Base-by-base conservation (phyloP, 2,329 filamentous ascomycete genomes). In the Ophiostoma perfectum region DNA sequence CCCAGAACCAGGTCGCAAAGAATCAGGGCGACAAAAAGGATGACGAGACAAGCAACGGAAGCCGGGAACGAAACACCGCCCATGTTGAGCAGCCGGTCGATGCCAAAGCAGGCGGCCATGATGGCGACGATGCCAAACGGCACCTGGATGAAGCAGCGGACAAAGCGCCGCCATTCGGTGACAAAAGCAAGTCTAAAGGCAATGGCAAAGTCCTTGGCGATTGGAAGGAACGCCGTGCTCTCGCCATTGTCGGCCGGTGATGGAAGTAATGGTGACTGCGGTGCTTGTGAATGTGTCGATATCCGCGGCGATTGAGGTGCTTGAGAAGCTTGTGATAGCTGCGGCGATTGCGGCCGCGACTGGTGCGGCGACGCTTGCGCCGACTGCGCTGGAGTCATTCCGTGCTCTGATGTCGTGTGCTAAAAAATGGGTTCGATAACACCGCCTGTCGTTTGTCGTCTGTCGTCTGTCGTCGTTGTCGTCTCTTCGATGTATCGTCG, bases 41-140 rank as follows among this genome's bases (percentile, higher is more conserved):
- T 70, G 60, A 88, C 76, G 72, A 88, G 79, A 60, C 83, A 84
- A 4, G 85, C 84, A 3, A 88, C 85, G 2, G 84, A 87, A 2
- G 86, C 82, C 0, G 85, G 85, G 70, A 88, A 88, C 0, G 83
- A 79, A 7, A 87, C 80, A 36, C 78, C 78, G 67, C 81, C 80
- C 7, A 83, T 74, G 12, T 77, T 76, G 69, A 83, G 78, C 38
- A 82, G 72, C n/a, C 76, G 76, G 70, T 81, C 77, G 39, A 82
- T 76, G 44, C 78, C 81, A 67, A 82, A 82, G 70, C 80, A 81
- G 2, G 75, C 78, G 14, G 76, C 74, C 9, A 83, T 75, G 7
- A 80, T 79, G 36, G 75, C 71, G 38, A 78, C 72, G 67, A 81
- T 77, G 47, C 80, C 81, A 0, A 78, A 55, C 0, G 85, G 85